phyloP scores from a whole-genome alignment of 768 basidiomycete genomes.

The Hysterangium stoloniferum region DNA sequence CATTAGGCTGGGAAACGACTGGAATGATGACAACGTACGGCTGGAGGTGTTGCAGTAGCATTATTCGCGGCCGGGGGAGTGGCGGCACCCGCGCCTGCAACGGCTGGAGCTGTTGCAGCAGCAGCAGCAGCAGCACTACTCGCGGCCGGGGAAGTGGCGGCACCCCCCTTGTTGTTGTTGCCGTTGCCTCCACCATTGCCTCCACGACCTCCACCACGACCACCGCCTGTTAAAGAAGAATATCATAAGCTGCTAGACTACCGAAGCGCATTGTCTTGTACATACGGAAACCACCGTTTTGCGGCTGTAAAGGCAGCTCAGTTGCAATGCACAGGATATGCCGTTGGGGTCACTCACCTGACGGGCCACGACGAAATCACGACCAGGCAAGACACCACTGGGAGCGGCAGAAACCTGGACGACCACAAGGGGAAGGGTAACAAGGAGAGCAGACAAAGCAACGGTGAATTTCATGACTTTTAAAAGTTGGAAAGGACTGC shows the following conservation, averaged over 20 bases:
- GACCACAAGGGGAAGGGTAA: constrained; percentile 33
- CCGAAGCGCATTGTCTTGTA: too few species aligned
- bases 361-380: too few species aligned
- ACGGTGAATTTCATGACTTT: constrained; percentile 42
- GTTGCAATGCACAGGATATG: too few species aligned
- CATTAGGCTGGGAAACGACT: not conserved
- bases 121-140: too few species aligned
- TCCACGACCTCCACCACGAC: too few species aligned
- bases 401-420: constrained; percentile 22
- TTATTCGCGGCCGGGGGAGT: constrained; percentile 15
- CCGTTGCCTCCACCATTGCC: too few species aligned
- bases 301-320: not conserved
- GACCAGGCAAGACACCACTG: constrained; percentile 1
- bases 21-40: not conserved
- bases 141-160: too few species aligned
- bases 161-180: too few species aligned
- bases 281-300: constrained; percentile 2
- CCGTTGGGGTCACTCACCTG: too few species aligned
- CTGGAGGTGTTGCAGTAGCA: constrained; percentile 16
- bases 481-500: constrained; percentile 23
- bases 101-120: not conserved
- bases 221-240: too few species aligned
- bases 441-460: constrained; percentile 31
- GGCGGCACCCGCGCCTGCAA: constrained; percentile 12
- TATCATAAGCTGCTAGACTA: too few species aligned